Evolutionary conservation across 352 stramenopile genomes (phyloP).

Genomic region (Pythium volutum): DNA sequence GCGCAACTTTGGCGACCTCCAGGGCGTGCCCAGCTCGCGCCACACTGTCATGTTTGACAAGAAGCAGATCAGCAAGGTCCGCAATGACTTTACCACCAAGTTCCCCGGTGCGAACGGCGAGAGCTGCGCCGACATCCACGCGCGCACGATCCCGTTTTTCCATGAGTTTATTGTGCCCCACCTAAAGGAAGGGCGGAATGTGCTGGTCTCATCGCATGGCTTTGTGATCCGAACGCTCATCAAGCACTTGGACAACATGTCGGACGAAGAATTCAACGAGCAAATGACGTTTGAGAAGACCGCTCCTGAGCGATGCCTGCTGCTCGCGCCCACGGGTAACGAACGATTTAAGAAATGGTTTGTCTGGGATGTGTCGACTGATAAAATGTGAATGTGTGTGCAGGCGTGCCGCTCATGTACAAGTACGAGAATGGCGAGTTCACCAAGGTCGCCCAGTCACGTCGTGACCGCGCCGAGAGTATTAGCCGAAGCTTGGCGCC

Average conservation of each 20-base stretch:
- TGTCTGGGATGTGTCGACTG: background rate
- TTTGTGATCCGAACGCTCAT: slow-evolving; percentile 87
- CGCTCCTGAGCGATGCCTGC: slow-evolving; percentile 63
- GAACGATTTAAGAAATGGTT: background rate
- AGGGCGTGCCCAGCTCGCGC: slow-evolving; percentile 70
- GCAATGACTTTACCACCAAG: slow-evolving; percentile 78
- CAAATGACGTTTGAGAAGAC: slow-evolving; percentile 86
- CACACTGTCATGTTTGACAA: slow-evolving; percentile 76
- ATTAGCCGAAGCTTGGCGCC: slow-evolving; percentile 65
- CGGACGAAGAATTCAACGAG: slow-evolving; percentile 66
- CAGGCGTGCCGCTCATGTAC: slow-evolving; percentile 83
- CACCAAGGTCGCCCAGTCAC: slow-evolving; percentile 64
- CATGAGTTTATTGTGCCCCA: slow-evolving; percentile 73
- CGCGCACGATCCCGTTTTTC: slow-evolving; percentile 76
- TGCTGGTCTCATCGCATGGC: slow-evolving; percentile 76
- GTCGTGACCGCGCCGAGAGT: slow-evolving; percentile 69
- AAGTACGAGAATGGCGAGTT: slow-evolving; percentile 74
- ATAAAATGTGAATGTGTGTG: background rate
- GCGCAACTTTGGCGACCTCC: slow-evolving; percentile 80
- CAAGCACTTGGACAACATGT: slow-evolving; percentile 80
- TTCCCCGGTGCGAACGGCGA: slow-evolving; percentile 79
- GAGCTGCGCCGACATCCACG: slow-evolving; percentile 79
- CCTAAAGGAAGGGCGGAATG: slow-evolving; percentile 64
- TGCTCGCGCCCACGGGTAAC: slow-evolving; percentile 71
- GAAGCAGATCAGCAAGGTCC: slow-evolving; percentile 69